Evolutionary conservation across 2,329 filamentous ascomycete genomes (phyloP).

Genomic region (Celoporthe dispersa): DNA sequence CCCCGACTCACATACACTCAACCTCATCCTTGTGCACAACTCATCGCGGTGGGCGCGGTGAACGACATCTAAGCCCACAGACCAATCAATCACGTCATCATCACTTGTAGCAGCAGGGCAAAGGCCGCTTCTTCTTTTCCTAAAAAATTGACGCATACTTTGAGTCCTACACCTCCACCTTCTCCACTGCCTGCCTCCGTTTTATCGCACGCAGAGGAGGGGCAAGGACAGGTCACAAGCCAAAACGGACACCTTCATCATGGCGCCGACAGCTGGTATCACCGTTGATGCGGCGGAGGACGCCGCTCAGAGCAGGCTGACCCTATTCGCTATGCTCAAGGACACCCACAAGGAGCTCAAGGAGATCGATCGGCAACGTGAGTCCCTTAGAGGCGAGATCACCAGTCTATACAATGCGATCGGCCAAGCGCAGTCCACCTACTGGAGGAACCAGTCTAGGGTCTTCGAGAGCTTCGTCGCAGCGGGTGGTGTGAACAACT

Average conservation of each 20-base stretch:
- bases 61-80: too few relatives aligned
- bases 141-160: too few relatives aligned
- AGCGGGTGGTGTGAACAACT: background rate
- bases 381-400: background rate
- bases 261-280: background rate
- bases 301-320: background rate
- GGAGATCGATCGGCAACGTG: slow-evolving; percentile 5
- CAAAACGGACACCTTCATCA: background rate
- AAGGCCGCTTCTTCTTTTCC: background rate
- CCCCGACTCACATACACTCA: background rate
- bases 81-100: background rate
- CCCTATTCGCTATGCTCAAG: background rate
- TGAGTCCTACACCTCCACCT: too few relatives aligned
- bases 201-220: background rate
- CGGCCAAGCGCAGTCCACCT: background rate
- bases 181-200: background rate
- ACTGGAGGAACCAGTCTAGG: slow-evolving; percentile 13
- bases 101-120: background rate
- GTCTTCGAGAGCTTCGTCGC: background rate
- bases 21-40: too few relatives aligned
- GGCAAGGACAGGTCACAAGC: background rate
- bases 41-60: too few relatives aligned
- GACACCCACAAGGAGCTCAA: background rate
- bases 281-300: background rate
- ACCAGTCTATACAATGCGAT: background rate